These are phyloP conservation scores for Dryadomyces quercus-mongolicae DNA, from an alignment of 2,329 filamentous ascomycete genomes.

Conservation along the genomic window DNA sequence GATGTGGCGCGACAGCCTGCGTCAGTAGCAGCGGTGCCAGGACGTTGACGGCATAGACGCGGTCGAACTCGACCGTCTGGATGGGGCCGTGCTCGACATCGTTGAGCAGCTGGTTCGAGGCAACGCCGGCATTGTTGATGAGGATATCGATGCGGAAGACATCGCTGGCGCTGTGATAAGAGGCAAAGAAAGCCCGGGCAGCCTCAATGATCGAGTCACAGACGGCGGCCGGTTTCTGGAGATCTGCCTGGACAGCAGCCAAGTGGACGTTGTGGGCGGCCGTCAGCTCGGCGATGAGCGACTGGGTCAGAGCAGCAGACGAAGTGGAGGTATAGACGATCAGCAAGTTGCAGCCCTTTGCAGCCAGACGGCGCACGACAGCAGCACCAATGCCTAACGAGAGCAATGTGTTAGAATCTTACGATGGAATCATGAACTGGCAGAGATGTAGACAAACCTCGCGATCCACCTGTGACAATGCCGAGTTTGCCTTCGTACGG, in stretches of 20 bases:
- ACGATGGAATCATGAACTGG: no score
- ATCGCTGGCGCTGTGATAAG: conserved; percentile 36
- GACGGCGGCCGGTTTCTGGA: conserved; percentile 14
- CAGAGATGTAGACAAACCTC: conserved; percentile 12
- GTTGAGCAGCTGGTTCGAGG: not conserved
- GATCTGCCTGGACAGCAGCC: conserved; percentile 6
- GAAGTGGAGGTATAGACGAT: conserved; percentile 33
- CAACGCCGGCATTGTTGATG: conserved; percentile 4
- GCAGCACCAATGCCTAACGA: conserved; percentile 45
- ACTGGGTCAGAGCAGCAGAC: conserved; percentile 20
- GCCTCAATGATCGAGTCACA: not conserved
- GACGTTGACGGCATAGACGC: conserved; percentile 45
- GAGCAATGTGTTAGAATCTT: no score
- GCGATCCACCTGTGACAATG: conserved; percentile 40
- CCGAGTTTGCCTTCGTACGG: conserved; percentile 1
- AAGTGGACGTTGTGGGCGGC: conserved; percentile 12
- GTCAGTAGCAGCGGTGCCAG: conserved; percentile 43
- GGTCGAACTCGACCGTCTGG: not conserved
- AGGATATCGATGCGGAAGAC: conserved; percentile 17
- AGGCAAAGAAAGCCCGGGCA: conserved; percentile 19
- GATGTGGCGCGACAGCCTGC: conserved; percentile 38
- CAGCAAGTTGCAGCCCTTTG: conserved; percentile 47
- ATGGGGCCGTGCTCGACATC: not conserved
- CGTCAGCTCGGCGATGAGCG: conserved; percentile 30
- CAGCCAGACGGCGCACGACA: conserved; percentile 43